Percentiles rank a stretch among this genome's conserved stretches.
These are phyloP conservation scores for Colletotrichum abscissum DNA, from an alignment of 2,329 filamentous ascomycete genomes.

Conservation along the genomic window DNA sequence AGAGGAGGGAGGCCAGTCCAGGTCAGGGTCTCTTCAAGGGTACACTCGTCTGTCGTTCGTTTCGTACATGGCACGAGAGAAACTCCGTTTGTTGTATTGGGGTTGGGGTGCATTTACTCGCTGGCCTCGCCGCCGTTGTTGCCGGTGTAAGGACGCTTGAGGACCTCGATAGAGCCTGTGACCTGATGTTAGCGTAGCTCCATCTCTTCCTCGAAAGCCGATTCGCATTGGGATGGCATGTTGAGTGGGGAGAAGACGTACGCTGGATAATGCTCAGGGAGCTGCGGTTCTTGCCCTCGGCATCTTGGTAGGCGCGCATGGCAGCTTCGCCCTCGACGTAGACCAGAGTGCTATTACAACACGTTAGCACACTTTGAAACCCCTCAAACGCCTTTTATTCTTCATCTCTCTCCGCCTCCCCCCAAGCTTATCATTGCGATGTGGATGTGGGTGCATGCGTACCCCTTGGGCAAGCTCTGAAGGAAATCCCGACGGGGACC, in stretches of 20 bases:
- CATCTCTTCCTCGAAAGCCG: neutral
- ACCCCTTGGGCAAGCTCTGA: conserved; percentile 85
- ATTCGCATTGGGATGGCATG: too few relatives aligned
- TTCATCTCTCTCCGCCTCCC: neutral
- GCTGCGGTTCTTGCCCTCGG: conserved; percentile 75
- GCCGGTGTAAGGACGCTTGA: conserved; percentile 52
- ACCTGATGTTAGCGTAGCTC: conserved; percentile 30
- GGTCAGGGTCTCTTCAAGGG: conserved; percentile 13
- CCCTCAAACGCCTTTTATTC: neutral
- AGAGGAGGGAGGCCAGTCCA: conserved; percentile 10
- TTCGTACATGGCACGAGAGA: neutral
- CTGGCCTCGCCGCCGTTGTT: conserved; percentile 32
- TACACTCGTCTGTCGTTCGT: conserved; percentile 2
- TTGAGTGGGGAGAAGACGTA: conserved; percentile 61
- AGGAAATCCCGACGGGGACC: conserved; percentile 79
- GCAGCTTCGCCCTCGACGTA: conserved; percentile 86
- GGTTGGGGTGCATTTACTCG: conserved; percentile 28
- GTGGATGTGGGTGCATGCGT: conserved; percentile 46
- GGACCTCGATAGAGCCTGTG: conserved; percentile 58
- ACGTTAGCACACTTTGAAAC: conserved; percentile 4
- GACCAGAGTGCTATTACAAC: conserved; percentile 66
- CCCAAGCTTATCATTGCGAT: neutral
- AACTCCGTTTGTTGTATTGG: neutral
- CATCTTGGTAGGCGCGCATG: conserved; percentile 74
- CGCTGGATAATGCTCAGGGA: conserved; percentile 81